These are phyloP conservation scores for Xylaria sp. DNA, from an alignment of 2,329 filamentous ascomycete species.

Conservation along the genomic window DNA sequence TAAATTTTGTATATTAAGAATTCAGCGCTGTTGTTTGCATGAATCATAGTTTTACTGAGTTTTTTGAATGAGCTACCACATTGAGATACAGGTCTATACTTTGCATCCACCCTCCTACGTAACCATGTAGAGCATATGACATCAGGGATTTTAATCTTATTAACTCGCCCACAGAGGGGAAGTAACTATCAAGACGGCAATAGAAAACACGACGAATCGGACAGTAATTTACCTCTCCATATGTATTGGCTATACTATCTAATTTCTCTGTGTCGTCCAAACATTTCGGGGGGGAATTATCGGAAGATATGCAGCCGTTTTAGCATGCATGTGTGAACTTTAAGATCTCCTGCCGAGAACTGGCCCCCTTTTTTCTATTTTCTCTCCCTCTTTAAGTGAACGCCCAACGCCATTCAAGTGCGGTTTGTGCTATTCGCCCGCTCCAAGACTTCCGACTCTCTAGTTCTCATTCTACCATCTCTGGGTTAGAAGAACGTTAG, in stretches of 20 bases:
- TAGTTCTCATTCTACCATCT: not conserved
- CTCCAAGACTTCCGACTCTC: not conserved
- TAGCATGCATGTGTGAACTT: not conserved
- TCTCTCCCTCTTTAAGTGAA: conserved; percentile 9
- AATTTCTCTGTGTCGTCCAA: conserved; percentile 11
- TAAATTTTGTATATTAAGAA: not conserved
- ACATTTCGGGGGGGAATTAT: not conserved
- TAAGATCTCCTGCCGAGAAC: too few relatives aligned
- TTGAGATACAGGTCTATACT: not conserved
- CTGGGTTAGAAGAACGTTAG: conserved; percentile 20
- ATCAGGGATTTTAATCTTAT: not conserved
- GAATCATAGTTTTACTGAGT: not conserved
- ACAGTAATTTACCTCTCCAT: not conserved
- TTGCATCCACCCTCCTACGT: too few relatives aligned
- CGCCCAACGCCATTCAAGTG: conserved; percentile 30
- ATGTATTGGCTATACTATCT: not conserved
- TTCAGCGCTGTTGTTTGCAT: not conserved
- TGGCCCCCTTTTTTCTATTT: not conserved
- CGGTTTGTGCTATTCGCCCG: conserved; percentile 7
- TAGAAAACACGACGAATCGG: not conserved
- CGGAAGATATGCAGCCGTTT: not conserved
- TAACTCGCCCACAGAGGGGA: not conserved
- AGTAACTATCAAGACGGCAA: too few relatives aligned
- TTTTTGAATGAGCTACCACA: not conserved
- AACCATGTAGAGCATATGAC: not conserved